Conservation (phyloP, 2,329 filamentous ascomycete genomes). For the Sporothrix luriei region DNA sequence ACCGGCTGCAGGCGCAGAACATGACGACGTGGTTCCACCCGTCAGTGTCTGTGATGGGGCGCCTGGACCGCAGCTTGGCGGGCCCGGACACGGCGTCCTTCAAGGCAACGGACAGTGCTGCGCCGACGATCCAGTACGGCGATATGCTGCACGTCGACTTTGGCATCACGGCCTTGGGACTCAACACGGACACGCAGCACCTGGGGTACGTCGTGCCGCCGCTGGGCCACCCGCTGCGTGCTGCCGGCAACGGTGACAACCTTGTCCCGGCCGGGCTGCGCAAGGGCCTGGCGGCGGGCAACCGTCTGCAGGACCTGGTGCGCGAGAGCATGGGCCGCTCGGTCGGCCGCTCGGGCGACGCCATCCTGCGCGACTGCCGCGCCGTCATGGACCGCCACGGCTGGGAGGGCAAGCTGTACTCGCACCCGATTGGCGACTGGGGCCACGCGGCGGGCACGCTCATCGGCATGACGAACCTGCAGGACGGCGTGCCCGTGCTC, state of each 20-base stretch:
- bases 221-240: conserved; percentile 39
- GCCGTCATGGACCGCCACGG: conserved; percentile 49
- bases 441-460: conserved; percentile 54
- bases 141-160: conserved; percentile 56
- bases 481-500: conserved; percentile 51
- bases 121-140: conserved; percentile 46
- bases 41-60: conserved; percentile 48
- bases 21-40: conserved; percentile 59
- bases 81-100: conserved; percentile 25
- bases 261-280: conserved; percentile 49
- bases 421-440: conserved; percentile 55
- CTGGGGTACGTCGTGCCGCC: conserved; percentile 53
- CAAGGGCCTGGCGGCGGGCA: conserved; percentile 51
- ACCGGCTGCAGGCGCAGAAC: conserved; percentile 52
- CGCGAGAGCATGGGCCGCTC: conserved; percentile 46
- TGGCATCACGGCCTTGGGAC: conserved; percentile 39
- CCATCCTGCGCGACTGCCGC: conserved; percentile 47
- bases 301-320: conserved; percentile 54
- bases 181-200: conserved; percentile 49
- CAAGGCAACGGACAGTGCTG: not conserved
- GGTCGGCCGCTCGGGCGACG: conserved; percentile 50
- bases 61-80: conserved; percentile 23
- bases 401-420: conserved; percentile 53
- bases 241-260: conserved; percentile 39
- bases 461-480: conserved; percentile 56